Evolutionary conservation across 2,329 filamentous ascomycete genomes (phyloP).

Genomic region (Fusarium tupiense): DNA sequence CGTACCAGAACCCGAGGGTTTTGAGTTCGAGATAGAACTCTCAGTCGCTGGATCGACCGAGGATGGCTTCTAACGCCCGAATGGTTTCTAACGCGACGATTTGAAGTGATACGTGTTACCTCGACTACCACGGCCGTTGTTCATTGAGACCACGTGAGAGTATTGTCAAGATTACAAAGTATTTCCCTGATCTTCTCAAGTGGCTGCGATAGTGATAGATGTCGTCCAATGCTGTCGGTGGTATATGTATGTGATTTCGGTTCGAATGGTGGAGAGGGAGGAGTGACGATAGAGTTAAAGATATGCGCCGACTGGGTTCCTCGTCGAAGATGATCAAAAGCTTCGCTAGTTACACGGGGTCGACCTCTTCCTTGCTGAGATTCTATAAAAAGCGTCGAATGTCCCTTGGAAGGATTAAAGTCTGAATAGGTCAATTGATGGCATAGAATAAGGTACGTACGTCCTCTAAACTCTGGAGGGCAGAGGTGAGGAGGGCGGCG

Average conservation of each 20-base stretch:
- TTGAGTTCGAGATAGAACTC: background rate
- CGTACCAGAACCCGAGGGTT: background rate
- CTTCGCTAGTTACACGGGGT: background rate
- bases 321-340: background rate
- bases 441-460: background rate
- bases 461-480: slow-evolving; percentile 25
- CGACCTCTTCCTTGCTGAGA: background rate
- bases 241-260: slow-evolving; percentile 27
- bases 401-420: slow-evolving; percentile 6
- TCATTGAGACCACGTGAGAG: slow-evolving; percentile 31
- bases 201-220: background rate
- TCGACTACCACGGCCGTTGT: slow-evolving; percentile 23
- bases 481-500: slow-evolving; percentile 34
- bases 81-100: slow-evolving; percentile 45
- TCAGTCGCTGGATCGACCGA: background rate
- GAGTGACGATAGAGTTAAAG: slow-evolving; percentile 26
- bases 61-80: slow-evolving; percentile 43
- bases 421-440: slow-evolving; percentile 24
- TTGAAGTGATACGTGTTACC: slow-evolving; percentile 28
- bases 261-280: slow-evolving; percentile 31
- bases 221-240: slow-evolving; percentile 18
- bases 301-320: slow-evolving; percentile 10
- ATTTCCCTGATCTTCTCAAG: background rate
- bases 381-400: slow-evolving; percentile 2
- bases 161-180: background rate